Percentiles rank a stretch among this genome's conserved stretches.
phyloP scores from a whole-genome alignment of 1,284 basidiomycete species.

The Wolfiporia cocos region DNA sequence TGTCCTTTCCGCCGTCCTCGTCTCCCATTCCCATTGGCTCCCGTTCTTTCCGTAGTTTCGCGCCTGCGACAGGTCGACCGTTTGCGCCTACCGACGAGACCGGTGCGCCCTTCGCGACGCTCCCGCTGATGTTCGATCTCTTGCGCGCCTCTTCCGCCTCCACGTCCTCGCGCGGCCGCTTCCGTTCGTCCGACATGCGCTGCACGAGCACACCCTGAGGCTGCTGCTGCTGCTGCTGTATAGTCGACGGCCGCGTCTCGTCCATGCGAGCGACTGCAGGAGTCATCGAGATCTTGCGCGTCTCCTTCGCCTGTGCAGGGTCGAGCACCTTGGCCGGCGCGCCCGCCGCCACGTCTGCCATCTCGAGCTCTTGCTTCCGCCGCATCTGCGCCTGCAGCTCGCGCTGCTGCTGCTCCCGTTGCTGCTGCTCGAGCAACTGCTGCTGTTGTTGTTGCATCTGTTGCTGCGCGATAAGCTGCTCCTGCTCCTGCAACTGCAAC shows the following conservation, averaged over 20 bases:
- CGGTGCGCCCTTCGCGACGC: slow-evolving; percentile 11
- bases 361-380: slow-evolving; percentile 26
- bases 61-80: slow-evolving; percentile 20
- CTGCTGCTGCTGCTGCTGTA: slow-evolving; percentile 9
- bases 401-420: slow-evolving; percentile 22
- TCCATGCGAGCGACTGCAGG: slow-evolving; percentile 58
- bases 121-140: slow-evolving; percentile 34
- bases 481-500: slow-evolving; percentile 25
- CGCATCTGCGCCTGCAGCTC: slow-evolving; percentile 25
- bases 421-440: slow-evolving; percentile 14
- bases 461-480: slow-evolving; percentile 12
- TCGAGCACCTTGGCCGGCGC: slow-evolving; percentile 37
- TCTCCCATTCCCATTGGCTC: slow-evolving; percentile 30
- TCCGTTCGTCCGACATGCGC: slow-evolving; percentile 51
- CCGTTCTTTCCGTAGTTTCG: slow-evolving; percentile 66
- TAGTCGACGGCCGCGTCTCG: slow-evolving; percentile 24
- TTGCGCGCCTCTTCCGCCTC: slow-evolving; percentile 53
- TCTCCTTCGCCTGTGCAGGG: slow-evolving; percentile 55
- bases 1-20: slow-evolving; percentile 41
- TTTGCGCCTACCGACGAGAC: slow-evolving; percentile 8
- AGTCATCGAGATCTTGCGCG: slow-evolving; percentile 70
- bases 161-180: slow-evolving; percentile 54
- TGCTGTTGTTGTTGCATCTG: background rate
- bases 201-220: slow-evolving; percentile 33
- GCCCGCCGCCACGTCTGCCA: slow-evolving; percentile 19